A percentile compares a stretch with the other conserved stretches of the same genome.
Evolutionary conservation across 2,329 filamentous ascomycete species (phyloP).

Genomic region (Nigrospora oryzae): DNA sequence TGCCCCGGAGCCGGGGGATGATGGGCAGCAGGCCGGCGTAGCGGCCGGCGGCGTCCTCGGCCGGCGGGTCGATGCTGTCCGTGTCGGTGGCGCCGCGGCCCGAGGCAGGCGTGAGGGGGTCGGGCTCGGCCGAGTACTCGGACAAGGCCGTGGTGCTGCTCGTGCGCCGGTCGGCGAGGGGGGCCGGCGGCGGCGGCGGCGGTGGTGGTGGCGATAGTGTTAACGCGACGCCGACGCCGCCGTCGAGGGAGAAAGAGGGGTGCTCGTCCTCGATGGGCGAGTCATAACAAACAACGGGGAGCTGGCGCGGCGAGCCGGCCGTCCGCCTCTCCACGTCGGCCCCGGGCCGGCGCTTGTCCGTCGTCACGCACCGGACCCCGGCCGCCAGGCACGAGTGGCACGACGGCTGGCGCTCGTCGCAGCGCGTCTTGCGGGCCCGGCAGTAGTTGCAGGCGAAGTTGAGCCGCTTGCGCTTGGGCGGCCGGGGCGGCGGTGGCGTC

Average conservation of each 20-base stretch:
- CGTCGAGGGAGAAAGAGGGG: background rate
- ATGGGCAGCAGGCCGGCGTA: constrained; percentile 19
- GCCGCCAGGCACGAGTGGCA: constrained; percentile 5
- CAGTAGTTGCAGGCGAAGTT: constrained; percentile 8
- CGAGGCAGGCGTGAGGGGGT: background rate
- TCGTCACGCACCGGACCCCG: constrained; percentile 4
- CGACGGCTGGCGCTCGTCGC: constrained; percentile 6
- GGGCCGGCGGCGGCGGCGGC: too few relatives aligned
- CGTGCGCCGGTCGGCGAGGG: background rate
- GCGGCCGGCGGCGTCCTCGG: background rate
- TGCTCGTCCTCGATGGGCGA: background rate
- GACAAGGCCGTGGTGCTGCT: background rate
- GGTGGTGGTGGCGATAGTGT: too few relatives aligned
- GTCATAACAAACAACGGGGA: background rate
- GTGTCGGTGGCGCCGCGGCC: background rate
- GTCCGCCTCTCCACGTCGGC: constrained; percentile 2
- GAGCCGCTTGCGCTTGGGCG: constrained; percentile 2
- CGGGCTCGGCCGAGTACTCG: background rate
- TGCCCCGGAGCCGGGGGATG: background rate
- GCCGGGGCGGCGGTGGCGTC: background rate
- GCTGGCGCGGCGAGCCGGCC: background rate
- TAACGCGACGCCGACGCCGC: background rate
- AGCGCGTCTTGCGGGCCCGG: constrained; percentile 3
- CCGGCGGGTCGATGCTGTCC: background rate
- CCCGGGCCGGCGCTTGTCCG: constrained; percentile 5